Base-by-base conservation (phyloP, 1,284 basidiomycete genomes). In the Tetrapyrgos nigripes region DNA sequence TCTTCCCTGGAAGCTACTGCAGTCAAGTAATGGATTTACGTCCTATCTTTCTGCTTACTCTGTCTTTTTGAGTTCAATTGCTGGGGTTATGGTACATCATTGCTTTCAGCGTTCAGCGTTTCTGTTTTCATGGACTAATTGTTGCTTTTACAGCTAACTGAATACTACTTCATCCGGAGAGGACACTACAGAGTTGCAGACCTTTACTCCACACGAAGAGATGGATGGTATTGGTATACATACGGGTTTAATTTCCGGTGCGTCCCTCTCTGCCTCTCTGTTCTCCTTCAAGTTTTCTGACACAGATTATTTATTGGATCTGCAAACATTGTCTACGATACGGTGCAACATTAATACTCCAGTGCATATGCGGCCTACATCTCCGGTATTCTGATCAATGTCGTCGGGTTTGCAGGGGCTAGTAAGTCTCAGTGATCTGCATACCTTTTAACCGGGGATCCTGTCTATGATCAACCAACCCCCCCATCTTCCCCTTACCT, bases 41-140 rank as follows among this genome's bases (percentile, higher is more conserved):
- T 89, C 88, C 31, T 96, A 96, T 73, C 85, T 96, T 17, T 91
- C 90, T 13, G 89, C 91, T 1, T 95, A 93, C 73, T 89, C 89
- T 24, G 90, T 93, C 57, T 93, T 93, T 78, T 74, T 93, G 31
- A 91, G 88, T 50, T 92, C 91, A 24, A 90, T 94, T 64, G 88
- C 87, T 23, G 91, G 91, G 11, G 91, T 92, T n/a, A 91, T 93
- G 88, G 85, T 87, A 47, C 40, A 73, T 60, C 17, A 6, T 47
- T 35, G 33, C 48, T 10, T 43, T 58, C 33, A 13, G n/a, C 50
- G n/a, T 8, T 55, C 50, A 29, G 11, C 50, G 58, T 23, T 50
- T 21, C 44, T n/a, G 19, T 13, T 28, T 35, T 37, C 27, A 23
- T 26, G 43, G 24, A n/a, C 8, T 6, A n/a, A 53, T 13, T 58